Evolutionary conservation across 306 rosid genomes (phyloP).

Genomic region (Abrus precatorius): DNA sequence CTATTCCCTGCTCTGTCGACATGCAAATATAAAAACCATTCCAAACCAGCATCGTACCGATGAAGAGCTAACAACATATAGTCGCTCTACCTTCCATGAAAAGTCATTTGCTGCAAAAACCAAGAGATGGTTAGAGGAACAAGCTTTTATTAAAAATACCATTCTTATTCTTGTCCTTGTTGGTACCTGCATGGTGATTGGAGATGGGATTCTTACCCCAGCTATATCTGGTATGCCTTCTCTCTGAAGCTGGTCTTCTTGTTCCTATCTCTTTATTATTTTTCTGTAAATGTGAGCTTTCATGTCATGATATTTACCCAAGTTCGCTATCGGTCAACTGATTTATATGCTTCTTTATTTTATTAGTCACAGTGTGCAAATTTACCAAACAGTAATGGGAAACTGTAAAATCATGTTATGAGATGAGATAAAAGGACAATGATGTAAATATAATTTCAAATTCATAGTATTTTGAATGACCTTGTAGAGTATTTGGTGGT

Average conservation of each 20-base stretch:
- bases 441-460: conserved; percentile 21
- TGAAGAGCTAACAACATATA: conserved; percentile 84
- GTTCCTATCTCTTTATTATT: conserved; percentile 22
- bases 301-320: neutral
- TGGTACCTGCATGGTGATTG: conserved; percentile 93
- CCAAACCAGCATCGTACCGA: conserved; percentile 89
- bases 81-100: conserved; percentile 80
- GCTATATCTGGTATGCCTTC: conserved; percentile 79
- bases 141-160: conserved; percentile 57
- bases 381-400: conserved; percentile 23
- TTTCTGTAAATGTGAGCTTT: conserved; percentile 1
- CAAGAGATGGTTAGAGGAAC: conserved; percentile 77
- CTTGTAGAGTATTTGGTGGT: conserved; percentile 1
- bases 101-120: conserved; percentile 83
- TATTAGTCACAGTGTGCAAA: neutral
- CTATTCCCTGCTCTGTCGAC: conserved; percentile 89
- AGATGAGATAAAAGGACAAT: neutral
- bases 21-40: conserved; percentile 82
- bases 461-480: conserved; percentile 6
- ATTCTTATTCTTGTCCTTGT: conserved; percentile 84
- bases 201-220: conserved; percentile 95
- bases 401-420: conserved; percentile 34
- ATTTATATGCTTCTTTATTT: too few species aligned
- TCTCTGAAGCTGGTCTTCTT: conserved; percentile 41
- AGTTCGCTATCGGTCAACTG: too few species aligned